phyloP scores from a whole-genome alignment of 805 yeast species.

The Yarrowia bubula region DNA sequence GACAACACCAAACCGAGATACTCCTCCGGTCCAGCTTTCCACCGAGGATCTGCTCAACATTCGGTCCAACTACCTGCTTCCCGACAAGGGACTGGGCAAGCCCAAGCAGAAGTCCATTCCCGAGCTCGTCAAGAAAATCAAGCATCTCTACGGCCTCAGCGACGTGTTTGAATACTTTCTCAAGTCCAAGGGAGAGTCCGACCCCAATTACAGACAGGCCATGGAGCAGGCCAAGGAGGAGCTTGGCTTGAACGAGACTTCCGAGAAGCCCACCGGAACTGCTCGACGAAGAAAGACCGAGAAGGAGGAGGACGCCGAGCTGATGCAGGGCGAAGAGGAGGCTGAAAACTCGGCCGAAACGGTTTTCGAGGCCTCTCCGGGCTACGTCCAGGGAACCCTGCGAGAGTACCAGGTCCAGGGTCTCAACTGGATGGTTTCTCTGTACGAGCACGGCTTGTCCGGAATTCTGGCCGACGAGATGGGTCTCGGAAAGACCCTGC shows the following conservation, averaged over 20 bases:
- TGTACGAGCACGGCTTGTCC: conserved; percentile 79
- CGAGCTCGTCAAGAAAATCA: conserved; percentile 57
- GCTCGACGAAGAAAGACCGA: conserved; percentile 43
- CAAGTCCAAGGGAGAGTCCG: conserved; percentile 72
- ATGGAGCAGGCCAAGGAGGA: conserved; percentile 32
- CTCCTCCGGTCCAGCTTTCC: conserved; percentile 26
- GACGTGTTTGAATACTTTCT: conserved; percentile 85
- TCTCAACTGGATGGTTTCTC: conserved; percentile 85
- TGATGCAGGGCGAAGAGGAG: conserved; percentile 72
- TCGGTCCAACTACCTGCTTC: conserved; percentile 12
- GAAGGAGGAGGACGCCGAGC: conserved; percentile 75
- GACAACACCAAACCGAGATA: conserved; percentile 26
- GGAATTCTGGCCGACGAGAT: conserved; percentile 97
- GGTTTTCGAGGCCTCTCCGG: conserved; percentile 78
- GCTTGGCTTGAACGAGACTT: conserved; percentile 30
- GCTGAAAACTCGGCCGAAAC: conserved; percentile 54
- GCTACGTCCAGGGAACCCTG: conserved; percentile 66
- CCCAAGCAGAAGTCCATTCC: conserved; percentile 15
- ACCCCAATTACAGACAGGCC: conserved; percentile 47
- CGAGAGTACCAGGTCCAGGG: conserved; percentile 95
- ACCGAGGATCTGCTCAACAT: conserved; percentile 24
- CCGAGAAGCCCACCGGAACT: conserved; percentile 40
- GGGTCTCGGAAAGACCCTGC: conserved; percentile 96
- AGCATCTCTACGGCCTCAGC: conserved; percentile 73
- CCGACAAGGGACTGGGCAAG: conserved; percentile 25